A percentile compares a stretch with the other conserved stretches of the same genome.
Evolutionary conservation across 306 rosid genomes (phyloP).

Genomic region (Cucurbita ficifolia): DNA sequence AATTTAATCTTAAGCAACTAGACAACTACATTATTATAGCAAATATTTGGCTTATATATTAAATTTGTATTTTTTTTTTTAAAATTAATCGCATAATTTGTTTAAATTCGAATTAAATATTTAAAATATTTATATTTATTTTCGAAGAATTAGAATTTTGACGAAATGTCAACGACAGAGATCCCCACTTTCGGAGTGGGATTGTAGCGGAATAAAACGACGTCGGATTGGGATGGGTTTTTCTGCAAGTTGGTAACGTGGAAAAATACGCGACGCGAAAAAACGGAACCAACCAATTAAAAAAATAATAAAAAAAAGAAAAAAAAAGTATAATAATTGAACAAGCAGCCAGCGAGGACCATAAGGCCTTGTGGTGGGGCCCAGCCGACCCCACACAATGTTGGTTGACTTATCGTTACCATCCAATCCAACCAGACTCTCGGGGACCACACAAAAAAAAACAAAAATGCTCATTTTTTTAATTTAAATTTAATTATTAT

Average conservation of each 20-base stretch:
- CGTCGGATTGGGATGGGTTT: neutral
- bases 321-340: too few species aligned
- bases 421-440: neutral
- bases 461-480: too few species aligned
- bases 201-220: neutral
- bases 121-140: neutral
- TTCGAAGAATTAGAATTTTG: neutral
- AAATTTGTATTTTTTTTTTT: too few species aligned
- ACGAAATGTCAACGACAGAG: neutral
- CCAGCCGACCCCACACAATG: neutral
- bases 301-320: too few species aligned
- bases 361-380: neutral
- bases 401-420: neutral
- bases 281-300: neutral
- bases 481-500: too few species aligned
- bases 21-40: neutral
- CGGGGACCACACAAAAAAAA: neutral
- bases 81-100: neutral
- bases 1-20: neutral
- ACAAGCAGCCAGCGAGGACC: too few species aligned
- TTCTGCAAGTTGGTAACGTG: neutral
- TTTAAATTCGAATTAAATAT: neutral
- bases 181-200: neutral
- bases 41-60: neutral
- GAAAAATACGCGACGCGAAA: neutral